These are phyloP conservation scores for Candida methanosorbosa DNA, from an alignment of 805 yeast species.

Conservation along the genomic window DNA sequence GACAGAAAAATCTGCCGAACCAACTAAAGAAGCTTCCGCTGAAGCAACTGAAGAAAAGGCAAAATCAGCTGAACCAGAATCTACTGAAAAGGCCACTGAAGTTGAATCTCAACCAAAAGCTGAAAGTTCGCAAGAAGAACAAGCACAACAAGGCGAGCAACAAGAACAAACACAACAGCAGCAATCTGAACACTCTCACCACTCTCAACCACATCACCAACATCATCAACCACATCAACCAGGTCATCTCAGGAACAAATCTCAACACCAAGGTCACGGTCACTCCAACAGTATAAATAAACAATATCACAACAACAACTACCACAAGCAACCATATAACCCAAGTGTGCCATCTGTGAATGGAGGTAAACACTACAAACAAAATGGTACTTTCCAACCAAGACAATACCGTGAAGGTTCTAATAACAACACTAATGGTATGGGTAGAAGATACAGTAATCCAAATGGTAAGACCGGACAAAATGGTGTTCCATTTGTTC, in stretches of 20 bases:
- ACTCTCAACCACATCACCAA: conserved; percentile 2
- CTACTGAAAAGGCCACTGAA: neutral
- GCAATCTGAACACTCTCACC: neutral
- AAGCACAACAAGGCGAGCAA: conserved; percentile 2
- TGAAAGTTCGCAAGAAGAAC: neutral
- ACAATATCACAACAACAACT: conserved; percentile 7
- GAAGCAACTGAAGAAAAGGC: neutral
- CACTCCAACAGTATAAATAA: too few species aligned
- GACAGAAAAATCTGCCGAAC: neutral
- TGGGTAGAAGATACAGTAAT: conserved; percentile 14
- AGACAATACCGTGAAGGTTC: conserved; percentile 13
- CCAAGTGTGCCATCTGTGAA: neutral
- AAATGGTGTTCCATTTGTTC: conserved; percentile 13
- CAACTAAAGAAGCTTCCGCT: neutral
- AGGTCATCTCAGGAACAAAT: neutral
- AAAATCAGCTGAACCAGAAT: neutral
- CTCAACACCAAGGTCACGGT: neutral
- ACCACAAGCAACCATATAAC: neutral
- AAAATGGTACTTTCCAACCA: conserved; percentile 11
- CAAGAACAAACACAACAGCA: conserved; percentile 2
- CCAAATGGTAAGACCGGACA: conserved; percentile 10
- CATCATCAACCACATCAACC: conserved; percentile 3
- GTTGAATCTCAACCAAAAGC: neutral
- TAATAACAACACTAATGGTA: conserved; percentile 6
- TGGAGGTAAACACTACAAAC: conserved; percentile 1